Evolutionary conservation across 108 stramenopile genomes (phyloP), one percentile per base, ranked within the genome.

Genomic region (Asterionellopsis glacialis): DNA sequence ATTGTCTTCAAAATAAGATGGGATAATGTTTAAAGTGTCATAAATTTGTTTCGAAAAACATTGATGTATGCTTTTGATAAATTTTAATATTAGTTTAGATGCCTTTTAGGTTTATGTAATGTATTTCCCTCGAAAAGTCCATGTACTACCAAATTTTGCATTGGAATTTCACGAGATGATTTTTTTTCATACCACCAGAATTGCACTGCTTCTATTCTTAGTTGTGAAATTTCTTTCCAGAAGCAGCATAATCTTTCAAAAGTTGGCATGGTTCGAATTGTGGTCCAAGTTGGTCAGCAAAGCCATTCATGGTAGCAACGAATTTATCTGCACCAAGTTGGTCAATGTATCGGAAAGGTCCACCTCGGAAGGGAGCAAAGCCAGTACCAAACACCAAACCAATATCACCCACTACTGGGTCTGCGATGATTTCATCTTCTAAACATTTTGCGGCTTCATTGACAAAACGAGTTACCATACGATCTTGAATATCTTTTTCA

Each of bases 331-430:
- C 90, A 9, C 97, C 98, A n/a, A 91, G 57, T 50, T 81, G 73
- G 73, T 99, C 98, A 42, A 99, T 58, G 55, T 96, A 86, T 33
- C 95, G 81, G 96, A 99, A 99, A 24, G 97, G 97, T 11, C 99
- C 99, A 15, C 99, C 99, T n/a, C 87, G 82, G 90, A 98, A 98
- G n/a, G 97, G 97, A 11, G 96, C 94, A 76, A 98, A 98, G 52
- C 99, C 99, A 56, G 96, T 96, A 50, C 99, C 99, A 78, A 99
- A 98, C 25, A 99, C 95, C 11, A 98, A 75, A 38, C 97, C 99
- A 74, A 99, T 97, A 73, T 99, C 97, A 59, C 98, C 99, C 26
- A 93, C 96, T 3, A 89, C 91, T 1, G 99, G 96, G 56, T 93
- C 84, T 47, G 81, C 86, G 69, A 99, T 97, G 39, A 99, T 96